A percentile compares a stretch with the other conserved stretches of the same genome.
These are phyloP conservation scores for Stephanodiscus triporus DNA, from an alignment of 108 stramenopile genomes.

Conservation along the genomic window DNA sequence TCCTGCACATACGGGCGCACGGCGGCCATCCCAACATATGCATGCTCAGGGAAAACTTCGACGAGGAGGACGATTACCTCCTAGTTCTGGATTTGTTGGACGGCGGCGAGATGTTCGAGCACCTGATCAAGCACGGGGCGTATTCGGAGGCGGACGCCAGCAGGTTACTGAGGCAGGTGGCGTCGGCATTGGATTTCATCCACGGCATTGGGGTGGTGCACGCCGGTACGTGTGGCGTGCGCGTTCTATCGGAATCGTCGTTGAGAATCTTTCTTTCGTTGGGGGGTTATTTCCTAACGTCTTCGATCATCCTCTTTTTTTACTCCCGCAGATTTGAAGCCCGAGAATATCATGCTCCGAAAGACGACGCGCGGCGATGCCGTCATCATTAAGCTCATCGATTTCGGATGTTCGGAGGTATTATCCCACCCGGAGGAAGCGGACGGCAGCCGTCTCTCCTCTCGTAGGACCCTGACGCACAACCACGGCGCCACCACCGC, in stretches of 20 bases:
- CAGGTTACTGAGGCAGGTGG: slow-evolving; percentile 54
- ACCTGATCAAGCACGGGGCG: slow-evolving; percentile 75
- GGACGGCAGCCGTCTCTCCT: slow-evolving; percentile 12
- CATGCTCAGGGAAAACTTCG: slow-evolving; percentile 66
- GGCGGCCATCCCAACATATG: slow-evolving; percentile 86
- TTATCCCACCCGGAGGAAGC: slow-evolving; percentile 35
- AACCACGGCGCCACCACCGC: slow-evolving; percentile 48
- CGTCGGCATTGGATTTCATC: slow-evolving; percentile 39
- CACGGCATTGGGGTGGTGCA: slow-evolving; percentile 50
- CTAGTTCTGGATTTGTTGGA: slow-evolving; percentile 71
- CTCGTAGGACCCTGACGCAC: slow-evolving; percentile 35
- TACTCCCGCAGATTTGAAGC: slow-evolving; percentile 37
- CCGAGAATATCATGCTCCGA: slow-evolving; percentile 59
- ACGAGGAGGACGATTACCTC: slow-evolving; percentile 64
- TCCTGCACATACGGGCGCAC: slow-evolving; percentile 66
- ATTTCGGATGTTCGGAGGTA: slow-evolving; percentile 56
- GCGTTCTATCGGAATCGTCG: not conserved
- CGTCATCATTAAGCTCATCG: slow-evolving; percentile 54
- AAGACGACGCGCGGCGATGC: slow-evolving; percentile 27
- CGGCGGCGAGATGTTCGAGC: slow-evolving; percentile 86
- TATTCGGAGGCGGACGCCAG: slow-evolving; percentile 84
- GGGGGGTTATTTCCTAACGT: not conserved
- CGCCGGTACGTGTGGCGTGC: slow-evolving; percentile 40
- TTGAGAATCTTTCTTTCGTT: not conserved
- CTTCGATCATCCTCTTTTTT: slow-evolving; percentile 2